phyloP scores from a whole-genome alignment of 495 filamentous ascomycete species.

The Bacidia rubella region DNA sequence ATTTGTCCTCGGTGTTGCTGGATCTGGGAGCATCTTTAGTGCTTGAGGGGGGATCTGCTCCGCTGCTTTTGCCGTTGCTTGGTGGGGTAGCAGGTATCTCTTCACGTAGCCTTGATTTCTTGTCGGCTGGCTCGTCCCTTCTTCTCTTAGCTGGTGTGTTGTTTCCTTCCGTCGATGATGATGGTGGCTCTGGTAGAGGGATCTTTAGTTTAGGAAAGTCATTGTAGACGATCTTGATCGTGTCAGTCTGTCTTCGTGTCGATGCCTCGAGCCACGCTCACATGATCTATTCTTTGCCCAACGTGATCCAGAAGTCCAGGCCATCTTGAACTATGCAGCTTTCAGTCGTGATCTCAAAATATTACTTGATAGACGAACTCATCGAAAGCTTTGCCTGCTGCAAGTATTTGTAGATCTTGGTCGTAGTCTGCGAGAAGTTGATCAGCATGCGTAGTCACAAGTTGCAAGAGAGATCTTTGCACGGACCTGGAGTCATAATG shows the following conservation, averaged over 20 bases:
- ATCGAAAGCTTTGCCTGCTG: not conserved
- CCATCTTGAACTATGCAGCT: slow-evolving; percentile 38
- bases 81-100: slow-evolving; percentile 21
- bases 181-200: slow-evolving; percentile 21
- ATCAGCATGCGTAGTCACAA: not conserved
- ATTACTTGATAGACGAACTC: not conserved
- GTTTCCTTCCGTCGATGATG: slow-evolving; percentile 14
- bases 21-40: too few species aligned
- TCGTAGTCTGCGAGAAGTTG: not conserved
- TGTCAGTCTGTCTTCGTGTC: not conserved
- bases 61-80: slow-evolving; percentile 28
- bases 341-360: slow-evolving; percentile 18
- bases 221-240: slow-evolving; percentile 37
- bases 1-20: not conserved
- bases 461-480: too few species aligned
- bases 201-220: slow-evolving; percentile 36
- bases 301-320: slow-evolving; percentile 36
- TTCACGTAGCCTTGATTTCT: slow-evolving; percentile 4
- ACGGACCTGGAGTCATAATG: not conserved
- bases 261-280: slow-evolving; percentile 18
- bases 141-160: not conserved
- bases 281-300: slow-evolving; percentile 40
- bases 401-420: not conserved
- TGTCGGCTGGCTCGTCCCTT: slow-evolving; percentile 4
- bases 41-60: slow-evolving; percentile 50